These are phyloP conservation scores for Neohortaea acidophila DNA, from an alignment of 495 filamentous ascomycete genomes.

Conservation along the genomic window DNA sequence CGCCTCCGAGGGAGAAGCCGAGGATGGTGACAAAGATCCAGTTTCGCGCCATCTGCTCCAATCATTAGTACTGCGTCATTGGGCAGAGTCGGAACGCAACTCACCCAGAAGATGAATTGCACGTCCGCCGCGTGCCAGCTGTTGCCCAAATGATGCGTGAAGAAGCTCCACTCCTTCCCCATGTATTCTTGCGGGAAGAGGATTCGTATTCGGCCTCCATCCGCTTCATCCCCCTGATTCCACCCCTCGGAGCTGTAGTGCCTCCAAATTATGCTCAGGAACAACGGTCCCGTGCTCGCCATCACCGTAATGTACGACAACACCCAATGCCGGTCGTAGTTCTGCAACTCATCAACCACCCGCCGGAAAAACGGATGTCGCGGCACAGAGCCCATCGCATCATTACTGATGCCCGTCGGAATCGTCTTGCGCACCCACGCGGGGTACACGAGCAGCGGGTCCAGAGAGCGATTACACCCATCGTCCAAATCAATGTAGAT, in stretches of 20 bases:
- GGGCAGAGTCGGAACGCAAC: conserved; percentile 7
- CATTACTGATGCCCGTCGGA: conserved; percentile 79
- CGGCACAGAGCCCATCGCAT: conserved; percentile 68
- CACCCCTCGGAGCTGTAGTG: conserved; percentile 20
- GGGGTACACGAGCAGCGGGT: conserved; percentile 66
- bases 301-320: conserved; percentile 82
- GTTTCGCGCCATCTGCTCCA: conserved; percentile 46
- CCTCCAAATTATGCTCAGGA: conserved; percentile 65
- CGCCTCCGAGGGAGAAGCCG: conserved; percentile 45
- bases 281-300: conserved; percentile 73
- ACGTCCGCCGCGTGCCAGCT: conserved; percentile 68
- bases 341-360: conserved; percentile 52
- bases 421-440: conserved; percentile 67
- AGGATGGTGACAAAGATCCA: conserved; percentile 55
- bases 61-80: conserved; percentile 6
- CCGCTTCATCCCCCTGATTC: conserved; percentile 13
- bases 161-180: conserved; percentile 58
- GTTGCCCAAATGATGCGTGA: conserved; percentile 56
- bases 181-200: conserved; percentile 57
- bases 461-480: conserved; percentile 67
- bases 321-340: conserved; percentile 60
- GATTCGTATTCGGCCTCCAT: conserved; percentile 26
- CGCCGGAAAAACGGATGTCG: conserved; percentile 71
- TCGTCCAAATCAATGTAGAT: conserved; percentile 86
- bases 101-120: conserved; percentile 59